phyloP scores from a whole-genome alignment of 2,329 filamentous ascomycete species.

The Fusarium succisae region DNA sequence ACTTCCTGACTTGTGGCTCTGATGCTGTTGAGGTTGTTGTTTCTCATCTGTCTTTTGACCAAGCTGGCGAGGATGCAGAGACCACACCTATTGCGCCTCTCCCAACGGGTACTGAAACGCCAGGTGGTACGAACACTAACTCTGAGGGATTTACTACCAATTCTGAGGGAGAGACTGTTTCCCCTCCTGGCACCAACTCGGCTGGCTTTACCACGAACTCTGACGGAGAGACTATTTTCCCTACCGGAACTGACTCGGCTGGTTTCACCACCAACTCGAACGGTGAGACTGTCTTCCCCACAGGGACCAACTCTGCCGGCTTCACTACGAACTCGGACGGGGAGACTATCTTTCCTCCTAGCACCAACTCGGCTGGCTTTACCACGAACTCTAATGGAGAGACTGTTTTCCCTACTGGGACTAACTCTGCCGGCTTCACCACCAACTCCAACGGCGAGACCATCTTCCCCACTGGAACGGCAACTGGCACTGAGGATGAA shows the following conservation, averaged over 20 bases:
- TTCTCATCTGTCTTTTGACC: neutral
- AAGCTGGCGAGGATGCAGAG: conserved; percentile 47
- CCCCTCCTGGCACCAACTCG: neutral
- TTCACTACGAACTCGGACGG: neutral
- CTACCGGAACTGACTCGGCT: neutral
- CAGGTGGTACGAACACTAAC: neutral
- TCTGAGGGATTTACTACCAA: neutral
- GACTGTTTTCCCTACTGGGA: neutral
- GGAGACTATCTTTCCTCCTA: rapidly evolving
- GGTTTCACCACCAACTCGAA: neutral
- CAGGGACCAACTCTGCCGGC: neutral
- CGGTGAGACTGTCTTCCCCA: neutral
- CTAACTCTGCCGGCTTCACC: neutral
- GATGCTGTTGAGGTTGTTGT: neutral
- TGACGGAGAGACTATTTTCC: neutral
- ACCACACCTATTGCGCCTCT: neutral
- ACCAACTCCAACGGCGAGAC: neutral
- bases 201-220: neutral
- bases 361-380: neutral
- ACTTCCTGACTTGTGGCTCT: neutral
- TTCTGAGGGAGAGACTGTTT: neutral
- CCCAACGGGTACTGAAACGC: neutral
- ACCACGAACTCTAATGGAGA: neutral
- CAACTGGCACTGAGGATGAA: conserved; percentile 35
- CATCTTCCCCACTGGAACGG: neutral